Conservation (phyloP, 768 basidiomycete genomes). For the Clavulina sp. region DNA sequence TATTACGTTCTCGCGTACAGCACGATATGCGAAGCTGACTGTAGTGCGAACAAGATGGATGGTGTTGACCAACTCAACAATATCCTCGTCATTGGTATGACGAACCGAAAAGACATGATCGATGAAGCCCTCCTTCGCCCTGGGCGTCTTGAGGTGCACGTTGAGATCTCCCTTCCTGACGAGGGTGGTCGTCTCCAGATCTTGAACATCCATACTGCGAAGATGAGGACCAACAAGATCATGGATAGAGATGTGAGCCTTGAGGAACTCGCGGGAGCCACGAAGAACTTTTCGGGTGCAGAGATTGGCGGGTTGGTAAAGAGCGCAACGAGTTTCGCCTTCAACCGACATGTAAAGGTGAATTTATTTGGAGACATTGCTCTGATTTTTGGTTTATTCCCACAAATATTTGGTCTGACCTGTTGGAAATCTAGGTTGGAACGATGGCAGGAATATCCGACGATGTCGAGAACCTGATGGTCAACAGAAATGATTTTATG, state of each 20-base stretch:
- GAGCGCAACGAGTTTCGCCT: slow-evolving; percentile 95
- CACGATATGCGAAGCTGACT: not conserved
- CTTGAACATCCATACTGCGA: slow-evolving; percentile 82
- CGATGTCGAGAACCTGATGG: slow-evolving; percentile 83
- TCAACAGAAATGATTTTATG: slow-evolving; percentile 74
- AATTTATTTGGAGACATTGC: not conserved
- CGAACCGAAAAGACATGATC: slow-evolving; percentile 95
- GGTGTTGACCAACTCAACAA: slow-evolving; percentile 98
- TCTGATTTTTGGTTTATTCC: not conserved
- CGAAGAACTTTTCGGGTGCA: slow-evolving; percentile 97
- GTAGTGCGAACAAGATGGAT: slow-evolving; percentile 94
- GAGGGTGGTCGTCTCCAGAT: slow-evolving; percentile 86
- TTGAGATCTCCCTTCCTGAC: slow-evolving; percentile 97
- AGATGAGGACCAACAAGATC: slow-evolving; percentile 83
- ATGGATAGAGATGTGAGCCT: slow-evolving; percentile 81
- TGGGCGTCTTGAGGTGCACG: slow-evolving; percentile 96
- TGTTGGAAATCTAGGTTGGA: slow-evolving; percentile 38
- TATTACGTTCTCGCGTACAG: not conserved
- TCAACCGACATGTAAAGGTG: slow-evolving; percentile 89
- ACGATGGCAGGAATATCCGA: slow-evolving; percentile 94
- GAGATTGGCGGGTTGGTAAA: slow-evolving; percentile 93
- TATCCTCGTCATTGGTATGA: slow-evolving; percentile 99
- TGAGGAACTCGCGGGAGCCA: slow-evolving; percentile 55
- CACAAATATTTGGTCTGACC: no score
- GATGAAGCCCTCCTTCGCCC: slow-evolving; percentile 95